Conservation (phyloP, 2,329 filamentous ascomycete genomes). For the Magnaporthiopsis incrustans region DNA sequence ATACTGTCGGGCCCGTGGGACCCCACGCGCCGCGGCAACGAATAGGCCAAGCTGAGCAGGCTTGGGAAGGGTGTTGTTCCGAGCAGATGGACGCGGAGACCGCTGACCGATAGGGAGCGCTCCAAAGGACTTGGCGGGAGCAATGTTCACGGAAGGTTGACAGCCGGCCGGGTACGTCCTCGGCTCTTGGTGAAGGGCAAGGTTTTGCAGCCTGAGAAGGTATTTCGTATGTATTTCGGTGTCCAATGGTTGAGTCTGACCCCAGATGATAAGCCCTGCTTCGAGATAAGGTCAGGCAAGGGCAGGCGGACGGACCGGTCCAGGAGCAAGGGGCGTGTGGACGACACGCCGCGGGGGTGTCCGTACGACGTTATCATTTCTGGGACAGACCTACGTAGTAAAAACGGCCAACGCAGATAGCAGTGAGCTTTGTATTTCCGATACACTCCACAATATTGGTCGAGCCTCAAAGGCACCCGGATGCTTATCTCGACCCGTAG, state of each 20-base stretch:
- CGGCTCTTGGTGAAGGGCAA: neutral
- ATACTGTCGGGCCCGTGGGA: neutral
- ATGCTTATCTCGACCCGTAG: neutral
- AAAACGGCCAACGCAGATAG: neutral
- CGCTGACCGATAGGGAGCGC: too few relatives aligned
- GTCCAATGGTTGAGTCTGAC: neutral
- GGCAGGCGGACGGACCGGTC: neutral
- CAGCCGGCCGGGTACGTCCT: neutral
- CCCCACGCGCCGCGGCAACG: too few relatives aligned
- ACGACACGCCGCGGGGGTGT: neutral
- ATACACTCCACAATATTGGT: neutral
- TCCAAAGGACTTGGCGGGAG: neutral
- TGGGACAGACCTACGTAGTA: neutral
- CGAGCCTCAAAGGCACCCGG: neutral
- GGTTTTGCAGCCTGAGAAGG: neutral
- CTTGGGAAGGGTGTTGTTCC: too few relatives aligned
- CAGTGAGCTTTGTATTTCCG: neutral
- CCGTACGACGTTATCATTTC: neutral
- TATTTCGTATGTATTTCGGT: neutral
- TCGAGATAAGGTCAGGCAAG: slow-evolving; percentile 2
- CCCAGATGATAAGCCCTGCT: slow-evolving; percentile 1
- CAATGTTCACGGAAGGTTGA: neutral
- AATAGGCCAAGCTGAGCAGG: too few relatives aligned
- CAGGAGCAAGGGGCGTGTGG: neutral
- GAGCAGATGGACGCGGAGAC: too few relatives aligned